Conservation (phyloP, 805 yeast genomes). For the Teunomyces cretensis region DNA sequence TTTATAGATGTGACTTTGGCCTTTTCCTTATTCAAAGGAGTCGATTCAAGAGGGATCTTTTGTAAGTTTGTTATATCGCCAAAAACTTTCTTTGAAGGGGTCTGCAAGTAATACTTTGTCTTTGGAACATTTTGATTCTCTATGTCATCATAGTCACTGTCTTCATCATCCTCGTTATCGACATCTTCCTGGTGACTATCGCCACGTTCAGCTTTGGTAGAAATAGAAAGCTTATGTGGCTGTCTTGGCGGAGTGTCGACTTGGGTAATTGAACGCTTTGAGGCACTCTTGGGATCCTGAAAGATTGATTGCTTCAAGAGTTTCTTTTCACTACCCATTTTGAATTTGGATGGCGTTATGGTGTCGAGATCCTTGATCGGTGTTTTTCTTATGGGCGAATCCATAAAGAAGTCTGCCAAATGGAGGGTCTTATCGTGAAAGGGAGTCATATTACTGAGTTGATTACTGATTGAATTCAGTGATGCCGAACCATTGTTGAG, state of each 20-base stretch:
- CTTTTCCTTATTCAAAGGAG: conserved; percentile 5
- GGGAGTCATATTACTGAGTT: conserved; percentile 38
- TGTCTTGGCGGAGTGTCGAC: conserved; percentile 40
- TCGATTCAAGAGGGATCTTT: conserved; percentile 15
- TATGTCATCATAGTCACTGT: conserved; percentile 16
- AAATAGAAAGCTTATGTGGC: conserved; percentile 28
- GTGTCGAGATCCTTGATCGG: conserved; percentile 37
- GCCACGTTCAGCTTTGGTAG: conserved; percentile 14
- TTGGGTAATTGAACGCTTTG: conserved; percentile 35
- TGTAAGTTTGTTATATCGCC: conserved; percentile 23
- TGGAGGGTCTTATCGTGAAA: conserved; percentile 43
- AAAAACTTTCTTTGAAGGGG: conserved; percentile 34
- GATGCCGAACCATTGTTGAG: conserved; percentile 14
- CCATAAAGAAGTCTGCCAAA: conserved; percentile 44
- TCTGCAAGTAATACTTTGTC: conserved; percentile 20
- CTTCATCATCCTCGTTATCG: conserved; percentile 8
- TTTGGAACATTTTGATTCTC: conserved; percentile 9
- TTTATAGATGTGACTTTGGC: conserved; percentile 9
- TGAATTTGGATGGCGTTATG: conserved; percentile 42
- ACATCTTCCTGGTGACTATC: conserved; percentile 13
- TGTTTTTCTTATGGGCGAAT: conserved; percentile 39
- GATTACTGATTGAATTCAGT: conserved; percentile 19
- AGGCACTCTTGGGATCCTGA: conserved; percentile 29
- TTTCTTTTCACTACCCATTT: conserved; percentile 20
- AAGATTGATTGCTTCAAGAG: conserved; percentile 16